Conservation (phyloP, 116 monocot species). For the Cymodocea nodosa region DNA sequence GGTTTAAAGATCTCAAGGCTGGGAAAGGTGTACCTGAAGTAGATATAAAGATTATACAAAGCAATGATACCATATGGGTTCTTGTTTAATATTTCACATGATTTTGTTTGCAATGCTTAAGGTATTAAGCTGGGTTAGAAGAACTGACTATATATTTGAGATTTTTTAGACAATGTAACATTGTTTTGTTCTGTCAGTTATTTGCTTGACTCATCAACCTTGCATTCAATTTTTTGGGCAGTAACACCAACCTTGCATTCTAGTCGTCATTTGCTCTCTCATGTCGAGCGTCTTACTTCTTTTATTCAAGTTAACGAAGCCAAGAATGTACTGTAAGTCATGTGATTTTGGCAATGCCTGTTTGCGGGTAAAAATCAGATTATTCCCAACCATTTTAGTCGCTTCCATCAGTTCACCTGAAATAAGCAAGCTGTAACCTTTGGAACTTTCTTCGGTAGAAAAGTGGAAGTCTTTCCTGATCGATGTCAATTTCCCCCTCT, state of each 20-base stretch:
- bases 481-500: slow-evolving; percentile 5
- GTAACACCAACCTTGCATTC: too few relatives aligned
- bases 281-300: too few relatives aligned
- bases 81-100: neutral
- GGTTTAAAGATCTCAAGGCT: slow-evolving; percentile 91
- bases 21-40: slow-evolving; percentile 74
- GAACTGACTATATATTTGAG: slow-evolving; percentile 96
- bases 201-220: neutral
- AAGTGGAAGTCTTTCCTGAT: neutral
- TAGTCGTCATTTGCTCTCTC: neutral
- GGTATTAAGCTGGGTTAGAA: slow-evolving; percentile 89
- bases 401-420: slow-evolving; percentile 99
- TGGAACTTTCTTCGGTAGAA: neutral
- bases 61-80: slow-evolving; percentile 89
- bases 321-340: slow-evolving; percentile 88
- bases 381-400: slow-evolving; percentile 96
- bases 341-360: slow-evolving; percentile 99
- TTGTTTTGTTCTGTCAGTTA: too few relatives aligned
- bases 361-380: slow-evolving; percentile 93
- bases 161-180: slow-evolving; percentile 34
- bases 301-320: slow-evolving; percentile 79
- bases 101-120: slow-evolving; percentile 6
- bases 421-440: slow-evolving; percentile 51
- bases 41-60: slow-evolving; percentile 99
- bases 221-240: too few relatives aligned